phyloP scores from a whole-genome alignment of 306 rosid species.

The Lathyrus sativus region DNA sequence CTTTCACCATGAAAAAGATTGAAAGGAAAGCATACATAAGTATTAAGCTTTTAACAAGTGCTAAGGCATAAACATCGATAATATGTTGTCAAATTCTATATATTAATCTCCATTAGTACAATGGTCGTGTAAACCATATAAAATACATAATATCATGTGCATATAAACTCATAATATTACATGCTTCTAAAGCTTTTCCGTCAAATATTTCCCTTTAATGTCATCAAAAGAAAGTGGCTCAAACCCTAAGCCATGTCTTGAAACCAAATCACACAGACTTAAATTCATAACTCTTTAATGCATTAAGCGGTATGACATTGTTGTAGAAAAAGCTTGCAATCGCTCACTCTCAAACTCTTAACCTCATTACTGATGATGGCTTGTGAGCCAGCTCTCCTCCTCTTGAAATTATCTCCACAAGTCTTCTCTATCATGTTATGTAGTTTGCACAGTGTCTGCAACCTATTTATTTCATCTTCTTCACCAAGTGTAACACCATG shows the following conservation, averaged over 20 bases:
- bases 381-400: background rate
- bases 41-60: background rate
- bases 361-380: background rate
- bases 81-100: background rate
- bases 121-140: too few species aligned
- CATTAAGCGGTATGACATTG: background rate
- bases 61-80: background rate
- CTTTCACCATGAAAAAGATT: conserved; percentile 47
- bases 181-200: background rate
- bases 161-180: too few species aligned
- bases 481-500: background rate
- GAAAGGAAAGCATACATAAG: conserved; percentile 28
- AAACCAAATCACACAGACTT: too few species aligned
- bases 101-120: background rate
- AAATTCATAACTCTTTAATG: background rate
- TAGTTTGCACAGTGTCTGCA: too few species aligned
- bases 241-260: too few species aligned
- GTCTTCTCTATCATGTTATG: too few species aligned
- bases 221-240: too few species aligned
- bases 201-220: background rate
- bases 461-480: background rate
- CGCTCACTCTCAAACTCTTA: conserved; percentile 1
- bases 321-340: conserved; percentile 7
- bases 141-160: too few species aligned
- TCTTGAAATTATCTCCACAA: background rate